Percentiles rank a stretch among this genome's conserved stretches.
These are phyloP conservation scores for Nectriaceae sp. DNA, from an alignment of 2,329 filamentous ascomycete genomes.

Conservation along the genomic window DNA sequence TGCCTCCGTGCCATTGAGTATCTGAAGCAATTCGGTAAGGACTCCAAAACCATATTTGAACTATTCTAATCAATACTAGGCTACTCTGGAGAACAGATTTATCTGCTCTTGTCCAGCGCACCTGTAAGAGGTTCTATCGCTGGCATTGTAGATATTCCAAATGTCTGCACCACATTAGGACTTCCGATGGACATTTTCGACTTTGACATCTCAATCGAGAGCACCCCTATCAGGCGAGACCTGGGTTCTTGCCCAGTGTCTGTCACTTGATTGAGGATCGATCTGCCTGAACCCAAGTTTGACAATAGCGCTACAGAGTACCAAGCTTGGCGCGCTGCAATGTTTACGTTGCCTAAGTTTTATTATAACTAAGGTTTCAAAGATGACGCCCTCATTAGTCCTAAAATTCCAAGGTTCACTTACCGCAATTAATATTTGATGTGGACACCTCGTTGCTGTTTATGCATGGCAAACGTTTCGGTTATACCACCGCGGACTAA, in stretches of 20 bases:
- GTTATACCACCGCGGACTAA: too few species aligned
- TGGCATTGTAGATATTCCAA: constrained; percentile 88
- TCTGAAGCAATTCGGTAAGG: constrained; percentile 35
- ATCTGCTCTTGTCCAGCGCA: constrained; percentile 81
- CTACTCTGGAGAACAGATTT: constrained; percentile 75
- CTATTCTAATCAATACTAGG: constrained; percentile 41
- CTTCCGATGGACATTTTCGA: constrained; percentile 94
- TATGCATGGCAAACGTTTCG: too few species aligned
- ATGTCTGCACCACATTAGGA: constrained; percentile 86
- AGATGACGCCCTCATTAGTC: too few species aligned
- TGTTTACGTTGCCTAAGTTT: too few species aligned
- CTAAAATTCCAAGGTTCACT: too few species aligned
- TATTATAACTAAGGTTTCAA: too few species aligned
- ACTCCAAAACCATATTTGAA: neutral
- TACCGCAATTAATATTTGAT: too few species aligned
- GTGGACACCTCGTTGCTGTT: too few species aligned
- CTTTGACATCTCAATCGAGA: constrained; percentile 79
- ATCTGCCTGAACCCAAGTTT: too few species aligned
- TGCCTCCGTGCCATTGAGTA: constrained; percentile 55
- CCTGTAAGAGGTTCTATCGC: constrained; percentile 87
- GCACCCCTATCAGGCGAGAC: constrained; percentile 39
- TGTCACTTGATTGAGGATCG: too few species aligned
- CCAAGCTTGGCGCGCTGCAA: too few species aligned
- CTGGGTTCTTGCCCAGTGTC: constrained; percentile 30
- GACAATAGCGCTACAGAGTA: too few species aligned